Evolutionary conservation across 148 eudicot genomes (phyloP).

Genomic region (Rhododendron molle): DNA sequence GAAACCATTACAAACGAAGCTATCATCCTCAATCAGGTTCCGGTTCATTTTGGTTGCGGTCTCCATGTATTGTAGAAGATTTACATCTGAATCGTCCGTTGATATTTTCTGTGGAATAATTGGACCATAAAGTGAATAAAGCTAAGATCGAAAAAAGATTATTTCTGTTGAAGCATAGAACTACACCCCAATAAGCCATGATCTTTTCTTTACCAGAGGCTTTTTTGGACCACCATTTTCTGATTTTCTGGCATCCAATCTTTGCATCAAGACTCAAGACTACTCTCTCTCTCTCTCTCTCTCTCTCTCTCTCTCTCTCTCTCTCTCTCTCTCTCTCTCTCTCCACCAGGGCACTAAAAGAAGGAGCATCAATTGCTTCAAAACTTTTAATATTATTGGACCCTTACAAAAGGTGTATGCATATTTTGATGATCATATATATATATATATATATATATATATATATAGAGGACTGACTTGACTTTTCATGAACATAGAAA

Average conservation of each 20-base stretch:
- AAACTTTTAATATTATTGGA: slow-evolving; percentile 10
- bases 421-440: background rate
- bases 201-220: background rate
- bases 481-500: background rate
- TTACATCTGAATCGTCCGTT: background rate
- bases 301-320: background rate
- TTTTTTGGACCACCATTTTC: slow-evolving; percentile 10
- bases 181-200: background rate
- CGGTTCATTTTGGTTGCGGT: background rate
- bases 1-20: too few species aligned
- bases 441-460: background rate
- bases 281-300: background rate
- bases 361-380: slow-evolving; percentile 8
- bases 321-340: slow-evolving; percentile 1
- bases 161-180: slow-evolving; percentile 6
- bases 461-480: background rate
- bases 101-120: background rate
- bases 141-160: background rate
- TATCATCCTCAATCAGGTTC: background rate
- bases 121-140: slow-evolving; percentile 7
- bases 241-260: background rate
- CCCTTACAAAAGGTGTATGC: background rate
- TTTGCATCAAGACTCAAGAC: background rate
- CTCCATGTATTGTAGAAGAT: background rate
- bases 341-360: slow-evolving; percentile 1